Conservation (phyloP, 305 asterid species). For the Ruellia speciosa region DNA sequence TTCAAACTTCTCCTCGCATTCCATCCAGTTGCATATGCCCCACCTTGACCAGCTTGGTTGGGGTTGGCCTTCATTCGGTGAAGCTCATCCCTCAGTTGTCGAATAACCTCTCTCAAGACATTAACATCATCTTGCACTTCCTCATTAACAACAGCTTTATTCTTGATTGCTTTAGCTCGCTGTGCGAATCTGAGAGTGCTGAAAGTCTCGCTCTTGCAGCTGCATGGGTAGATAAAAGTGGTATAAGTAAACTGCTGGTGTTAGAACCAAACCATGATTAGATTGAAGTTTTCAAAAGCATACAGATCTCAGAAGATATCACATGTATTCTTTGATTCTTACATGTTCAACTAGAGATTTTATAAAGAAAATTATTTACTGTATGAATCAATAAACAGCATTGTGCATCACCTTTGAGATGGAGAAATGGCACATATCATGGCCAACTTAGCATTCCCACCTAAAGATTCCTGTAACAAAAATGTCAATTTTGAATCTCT, state of each 20-base stretch:
- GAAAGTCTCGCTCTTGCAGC: constrained; percentile 84
- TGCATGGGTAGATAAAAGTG: constrained; percentile 28
- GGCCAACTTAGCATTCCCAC: constrained; percentile 95
- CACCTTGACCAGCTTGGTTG: constrained; percentile 47
- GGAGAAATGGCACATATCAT: constrained; percentile 98
- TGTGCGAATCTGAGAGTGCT: constrained; percentile 97
- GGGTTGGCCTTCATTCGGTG: constrained; percentile 62
- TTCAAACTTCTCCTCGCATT: constrained; percentile 88
- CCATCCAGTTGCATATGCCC: constrained; percentile 71
- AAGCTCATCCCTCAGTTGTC: constrained; percentile 85
- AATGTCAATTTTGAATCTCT: constrained; percentile 97
- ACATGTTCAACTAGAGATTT: no score
- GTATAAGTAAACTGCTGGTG: not conserved
- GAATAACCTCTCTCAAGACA: constrained; percentile 73
- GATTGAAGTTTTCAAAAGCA: not conserved
- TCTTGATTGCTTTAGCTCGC: constrained; percentile 96
- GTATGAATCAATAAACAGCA: not conserved
- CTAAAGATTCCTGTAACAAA: constrained; percentile 92
- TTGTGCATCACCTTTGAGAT: constrained; percentile 51
- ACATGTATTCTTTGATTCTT: not conserved
- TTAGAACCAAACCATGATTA: not conserved
- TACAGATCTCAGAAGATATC: not conserved
- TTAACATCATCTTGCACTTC: constrained; percentile 93
- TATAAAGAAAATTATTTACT: no score
- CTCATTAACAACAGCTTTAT: constrained; percentile 84